Evolutionary conservation across 176 grass and related monocot species (phyloP), one percentile per base, ranked within the genome.

Genomic region (Oryza brachyantha): DNA sequence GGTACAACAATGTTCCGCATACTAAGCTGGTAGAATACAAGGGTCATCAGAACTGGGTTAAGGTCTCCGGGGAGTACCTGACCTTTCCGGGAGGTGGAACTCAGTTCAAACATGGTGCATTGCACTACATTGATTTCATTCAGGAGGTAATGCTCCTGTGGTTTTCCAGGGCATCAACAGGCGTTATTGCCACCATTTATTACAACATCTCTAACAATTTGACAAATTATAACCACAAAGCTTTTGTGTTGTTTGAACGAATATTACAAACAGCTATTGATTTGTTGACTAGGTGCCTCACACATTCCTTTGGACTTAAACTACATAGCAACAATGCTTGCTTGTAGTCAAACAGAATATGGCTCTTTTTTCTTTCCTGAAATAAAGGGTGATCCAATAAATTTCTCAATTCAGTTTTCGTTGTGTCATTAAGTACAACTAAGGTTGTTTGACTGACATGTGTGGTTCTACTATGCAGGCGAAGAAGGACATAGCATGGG

Each of bases 1-100:
- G 94, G 91, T 93, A 91, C 57, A 82, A 22, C 54, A 97, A 97
- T 84, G 86, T 97, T 21, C 94, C 94, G 28, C 94, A 91, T 50
- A 90, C 88, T 10, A 91, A 91, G 76, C 81, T 97, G 66, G 94
- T 84, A 54, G 37, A 78, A 58, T 88, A 89, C 79, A 97, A 97
- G 85, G 91, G 94, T 16, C 91, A 93, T 58, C 94, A 97, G 61
- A 97, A 97, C 65, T 93, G 94, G 94, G 60, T 93, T 16, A 93
- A 93, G 55, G 79, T 93, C 52, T 88, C 91, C 25, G 91, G 94
- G 40, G 94, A 93, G 34, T 81, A 89, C 46, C 88, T 97, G 8
- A 83, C 58, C 17, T 97, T 97, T 43, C 91, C 91, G 0, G 91
- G 94, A 64, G 94, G 91, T 8, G 94, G 94, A 38, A 97, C 94